Evolutionary conservation across 1,284 basidiomycete genomes (phyloP), one percentile per base, ranked within the genome.

Genomic region (Phellopilus nigrolimitatus): DNA sequence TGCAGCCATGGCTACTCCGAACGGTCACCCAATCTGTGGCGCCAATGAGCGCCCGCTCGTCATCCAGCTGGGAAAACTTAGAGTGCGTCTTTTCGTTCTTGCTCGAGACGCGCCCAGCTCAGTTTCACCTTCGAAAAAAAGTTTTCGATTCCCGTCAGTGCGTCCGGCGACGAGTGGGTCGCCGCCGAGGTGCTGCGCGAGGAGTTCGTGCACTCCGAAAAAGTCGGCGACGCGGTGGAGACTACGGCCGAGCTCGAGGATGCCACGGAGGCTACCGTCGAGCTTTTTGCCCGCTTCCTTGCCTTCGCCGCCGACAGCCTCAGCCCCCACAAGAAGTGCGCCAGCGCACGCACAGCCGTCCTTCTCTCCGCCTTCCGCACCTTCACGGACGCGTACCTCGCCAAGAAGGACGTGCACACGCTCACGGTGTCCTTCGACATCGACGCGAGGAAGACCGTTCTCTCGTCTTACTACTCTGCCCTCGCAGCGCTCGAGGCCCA

Each of bases 121-220:
- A 36, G 36, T 40, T 36, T 9, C 15, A 17, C 24, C 51, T 42
- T 22, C 45, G 17, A 19, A 37, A 27, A 48, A 59, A 36, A 55
- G 88, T 68, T 95, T 58, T 84, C 86, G 57, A 83, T 95, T 66
- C 91, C 88, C 53, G 88, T 95, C 56, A 84, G 89, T 43, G 84
- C 88, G 15, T 73, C 75, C 34, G 62, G 73, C 57, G 80, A 91
- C 64, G 83, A 91, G 67, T 95, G 92, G 91, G 88, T 92, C 62
- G 78, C 83, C 47, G 91, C 91, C 50, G 90, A 93, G 68, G 82
- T 92, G 61, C 79, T 94, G 56, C 78, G 88, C 65, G 91, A 94
- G 62, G 88, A 92, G 59, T 95, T 94, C 66, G 70, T 76, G 54
- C 82, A 90, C 65, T 70, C 76, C 51, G 79, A 88, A 63, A 71